phyloP scores from a whole-genome alignment of 1,284 basidiomycete genomes.

The Peniophora sp. region DNA sequence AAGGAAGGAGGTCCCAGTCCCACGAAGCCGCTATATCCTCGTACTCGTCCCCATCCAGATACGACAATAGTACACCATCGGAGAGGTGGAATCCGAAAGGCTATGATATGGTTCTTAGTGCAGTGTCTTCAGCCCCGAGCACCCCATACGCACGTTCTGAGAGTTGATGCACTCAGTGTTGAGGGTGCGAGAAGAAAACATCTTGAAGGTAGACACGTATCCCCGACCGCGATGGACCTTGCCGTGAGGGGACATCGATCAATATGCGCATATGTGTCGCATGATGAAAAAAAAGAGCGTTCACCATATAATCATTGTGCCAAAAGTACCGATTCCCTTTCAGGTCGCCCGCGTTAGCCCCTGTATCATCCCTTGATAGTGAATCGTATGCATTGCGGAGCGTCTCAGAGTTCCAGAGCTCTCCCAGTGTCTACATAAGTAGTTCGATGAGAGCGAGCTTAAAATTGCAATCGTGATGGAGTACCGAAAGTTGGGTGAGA shows the following conservation, averaged over 20 bases:
- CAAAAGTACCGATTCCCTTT: conserved; percentile 60
- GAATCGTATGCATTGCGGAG: conserved; percentile 33
- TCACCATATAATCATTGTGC: conserved; percentile 61
- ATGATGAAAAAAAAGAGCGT: no score
- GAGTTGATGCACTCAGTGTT: conserved; percentile 62
- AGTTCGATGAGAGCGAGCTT: not conserved
- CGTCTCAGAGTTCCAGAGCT: conserved; percentile 37
- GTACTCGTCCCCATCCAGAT: conserved; percentile 58
- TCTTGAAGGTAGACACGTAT: conserved; percentile 55
- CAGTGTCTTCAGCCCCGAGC: not conserved
- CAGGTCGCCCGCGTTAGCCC: conserved; percentile 53
- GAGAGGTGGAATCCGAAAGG: conserved; percentile 60
- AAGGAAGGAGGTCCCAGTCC: conserved; percentile 71
- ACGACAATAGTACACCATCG: conserved; percentile 58
- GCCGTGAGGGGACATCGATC: no score
- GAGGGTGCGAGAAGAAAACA: conserved; percentile 52
- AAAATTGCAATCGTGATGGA: no score
- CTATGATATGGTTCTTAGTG: conserved; percentile 18
- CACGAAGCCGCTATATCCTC: conserved; percentile 59
- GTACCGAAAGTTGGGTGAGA: conserved; percentile 32
- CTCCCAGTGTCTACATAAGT: conserved; percentile 33
- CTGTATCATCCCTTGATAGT: conserved; percentile 27
- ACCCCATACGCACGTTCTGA: conserved; percentile 40
- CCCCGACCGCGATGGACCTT: conserved; percentile 53
- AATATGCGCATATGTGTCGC: no score